phyloP scores from a whole-genome alignment of 2,329 filamentous ascomycete genomes.

The Penicillium sp. region DNA sequence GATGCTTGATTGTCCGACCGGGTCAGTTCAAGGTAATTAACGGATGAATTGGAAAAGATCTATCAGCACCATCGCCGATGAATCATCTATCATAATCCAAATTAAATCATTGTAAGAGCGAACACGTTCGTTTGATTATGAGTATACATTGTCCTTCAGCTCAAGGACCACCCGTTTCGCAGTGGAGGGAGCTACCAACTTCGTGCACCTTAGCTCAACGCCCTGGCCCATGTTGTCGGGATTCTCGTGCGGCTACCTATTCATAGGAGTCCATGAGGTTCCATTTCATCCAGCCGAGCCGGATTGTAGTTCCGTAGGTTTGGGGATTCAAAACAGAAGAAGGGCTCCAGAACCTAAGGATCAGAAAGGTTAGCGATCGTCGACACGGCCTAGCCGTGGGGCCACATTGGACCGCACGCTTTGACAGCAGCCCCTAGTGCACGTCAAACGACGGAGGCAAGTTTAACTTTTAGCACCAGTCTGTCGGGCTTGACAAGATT shows the following conservation, averaged over 20 bases:
- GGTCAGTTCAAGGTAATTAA: neutral
- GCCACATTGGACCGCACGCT: neutral
- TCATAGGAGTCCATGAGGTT: neutral
- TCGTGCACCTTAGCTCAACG: slow-evolving; percentile 1
- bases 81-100: neutral
- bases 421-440: slow-evolving; percentile 3
- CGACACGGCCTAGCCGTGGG: neutral
- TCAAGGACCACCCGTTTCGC: neutral
- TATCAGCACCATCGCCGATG: neutral
- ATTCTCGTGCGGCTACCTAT: neutral
- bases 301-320: neutral
- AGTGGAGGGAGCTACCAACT: neutral
- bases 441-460: slow-evolving; percentile 22
- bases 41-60: neutral
- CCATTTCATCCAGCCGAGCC: neutral
- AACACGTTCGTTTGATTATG: neutral
- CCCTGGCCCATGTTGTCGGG: neutral
- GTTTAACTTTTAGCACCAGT: slow-evolving; percentile 12
- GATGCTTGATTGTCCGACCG: slow-evolving; percentile 1
- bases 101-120: neutral
- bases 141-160: neutral
- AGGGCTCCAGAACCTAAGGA: slow-evolving; percentile 6
- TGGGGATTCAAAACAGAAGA: neutral
- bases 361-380: slow-evolving; percentile 18
- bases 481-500: slow-evolving; percentile 8